A percentile compares a stretch with the other conserved stretches of the same genome.
phyloP scores from a whole-genome alignment of 306 rosid genomes.

The Vigna unguiculata region DNA sequence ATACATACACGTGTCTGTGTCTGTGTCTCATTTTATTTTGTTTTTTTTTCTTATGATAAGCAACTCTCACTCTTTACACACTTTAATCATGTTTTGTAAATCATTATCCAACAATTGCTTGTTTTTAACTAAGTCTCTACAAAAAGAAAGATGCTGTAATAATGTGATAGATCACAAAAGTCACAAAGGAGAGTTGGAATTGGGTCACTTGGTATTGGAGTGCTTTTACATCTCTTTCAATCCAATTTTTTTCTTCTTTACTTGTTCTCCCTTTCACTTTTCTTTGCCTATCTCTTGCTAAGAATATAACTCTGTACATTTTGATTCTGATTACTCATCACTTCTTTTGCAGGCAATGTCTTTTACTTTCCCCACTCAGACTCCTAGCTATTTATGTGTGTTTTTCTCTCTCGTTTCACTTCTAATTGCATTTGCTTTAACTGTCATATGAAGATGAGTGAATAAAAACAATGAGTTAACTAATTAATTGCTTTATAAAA shows the following conservation, averaged over 20 bases:
- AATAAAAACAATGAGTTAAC: too few relatives aligned
- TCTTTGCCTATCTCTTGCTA: not conserved
- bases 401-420: too few relatives aligned
- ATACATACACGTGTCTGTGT: too few relatives aligned
- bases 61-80: too few relatives aligned
- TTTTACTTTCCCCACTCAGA: too few relatives aligned
- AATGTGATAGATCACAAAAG: not conserved
- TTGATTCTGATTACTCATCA: too few relatives aligned
- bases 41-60: too few relatives aligned
- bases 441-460: too few relatives aligned
- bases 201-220: not conserved
- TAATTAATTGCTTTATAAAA: too few relatives aligned
- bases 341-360: too few relatives aligned
- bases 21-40: not conserved
- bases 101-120: not conserved
- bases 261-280: not conserved
- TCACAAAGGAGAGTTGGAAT: not conserved
- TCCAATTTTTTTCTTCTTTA: not conserved
- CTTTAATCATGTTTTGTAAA: not conserved
- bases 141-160: not conserved
- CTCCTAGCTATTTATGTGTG: too few relatives aligned
- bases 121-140: not conserved
- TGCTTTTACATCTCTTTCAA: not conserved
- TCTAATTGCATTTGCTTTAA: too few relatives aligned
- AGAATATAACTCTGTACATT: not conserved